A percentile compares a stretch with the other conserved stretches of the same genome.
Evolutionary conservation across 768 basidiomycete species (phyloP).

Genomic region (Rhodotorula diobovata): DNA sequence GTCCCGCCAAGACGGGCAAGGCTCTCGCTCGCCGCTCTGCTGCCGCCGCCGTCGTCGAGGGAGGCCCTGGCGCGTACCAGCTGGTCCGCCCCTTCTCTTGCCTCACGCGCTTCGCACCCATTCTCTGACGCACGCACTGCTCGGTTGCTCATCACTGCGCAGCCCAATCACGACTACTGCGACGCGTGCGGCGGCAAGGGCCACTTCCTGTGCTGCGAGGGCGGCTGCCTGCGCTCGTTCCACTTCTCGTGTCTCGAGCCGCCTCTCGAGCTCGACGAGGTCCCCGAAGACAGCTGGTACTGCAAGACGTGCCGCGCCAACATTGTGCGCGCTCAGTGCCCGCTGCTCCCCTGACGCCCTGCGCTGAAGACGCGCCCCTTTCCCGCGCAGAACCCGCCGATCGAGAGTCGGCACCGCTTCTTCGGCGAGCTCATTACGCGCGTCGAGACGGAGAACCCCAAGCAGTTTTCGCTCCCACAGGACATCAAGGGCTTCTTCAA

Average conservation of each 20-base stretch:
- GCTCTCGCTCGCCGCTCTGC: slow-evolving; percentile 16
- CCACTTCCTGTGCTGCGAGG: slow-evolving; percentile 86
- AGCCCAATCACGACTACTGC: slow-evolving; percentile 53
- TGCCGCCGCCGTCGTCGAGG: not conserved
- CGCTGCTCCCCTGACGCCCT: not conserved
- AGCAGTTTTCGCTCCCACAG: slow-evolving; percentile 36
- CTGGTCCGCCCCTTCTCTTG: slow-evolving; percentile 8
- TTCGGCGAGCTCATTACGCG: slow-evolving; percentile 37
- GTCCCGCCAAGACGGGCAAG: slow-evolving; percentile 34
- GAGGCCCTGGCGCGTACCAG: not conserved
- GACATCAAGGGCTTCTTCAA: slow-evolving; percentile 39
- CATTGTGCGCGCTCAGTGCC: slow-evolving; percentile 32
- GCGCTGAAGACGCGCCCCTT: not conserved
- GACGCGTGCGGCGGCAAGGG: slow-evolving; percentile 56
- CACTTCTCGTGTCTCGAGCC: slow-evolving; percentile 96
- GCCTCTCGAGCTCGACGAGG: slow-evolving; percentile 80
- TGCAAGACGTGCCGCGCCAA: slow-evolving; percentile 62
- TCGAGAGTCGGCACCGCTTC: slow-evolving; percentile 17
- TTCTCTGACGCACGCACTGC: not conserved
- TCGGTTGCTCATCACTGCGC: not conserved
- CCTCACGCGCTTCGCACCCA: not conserved
- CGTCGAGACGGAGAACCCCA: slow-evolving; percentile 40
- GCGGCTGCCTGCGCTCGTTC: slow-evolving; percentile 86
- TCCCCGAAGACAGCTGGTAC: slow-evolving; percentile 62
- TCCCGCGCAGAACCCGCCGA: slow-evolving; percentile 31